Conservation (phyloP, 2,329 filamentous ascomycete species). For the Claviceps sp. region DNA sequence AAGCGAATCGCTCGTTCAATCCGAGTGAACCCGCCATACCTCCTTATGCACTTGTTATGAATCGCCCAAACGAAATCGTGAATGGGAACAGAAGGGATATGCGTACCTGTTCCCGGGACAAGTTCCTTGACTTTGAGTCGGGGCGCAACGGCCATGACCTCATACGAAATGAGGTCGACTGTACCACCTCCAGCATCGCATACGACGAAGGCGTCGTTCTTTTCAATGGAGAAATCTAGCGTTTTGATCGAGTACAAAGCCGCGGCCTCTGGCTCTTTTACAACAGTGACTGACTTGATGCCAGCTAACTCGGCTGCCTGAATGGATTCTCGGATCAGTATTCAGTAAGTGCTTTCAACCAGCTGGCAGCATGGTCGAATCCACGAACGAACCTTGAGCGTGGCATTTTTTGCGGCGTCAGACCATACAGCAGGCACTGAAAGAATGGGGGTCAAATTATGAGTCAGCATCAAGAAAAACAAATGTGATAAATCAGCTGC, state of each 20-base stretch:
- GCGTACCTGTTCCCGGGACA: conserved; percentile 12
- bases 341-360: not conserved
- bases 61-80: too few relatives aligned
- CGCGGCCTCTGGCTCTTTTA: conserved; percentile 39
- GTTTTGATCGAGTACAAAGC: conserved; percentile 34
- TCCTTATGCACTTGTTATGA: conserved; percentile 1
- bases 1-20: conserved; percentile 11
- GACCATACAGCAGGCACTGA: conserved; percentile 48
- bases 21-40: conserved; percentile 14
- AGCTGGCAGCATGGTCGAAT: not conserved
- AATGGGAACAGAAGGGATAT: too few relatives aligned
- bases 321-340: conserved; percentile 6
- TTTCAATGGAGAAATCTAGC: conserved; percentile 25
- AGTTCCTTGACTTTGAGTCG: conserved; percentile 12
- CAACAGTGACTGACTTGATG: conserved; percentile 29
- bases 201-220: conserved; percentile 36
- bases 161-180: conserved; percentile 41
- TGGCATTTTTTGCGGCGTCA: conserved; percentile 37
- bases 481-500: conserved; percentile 2
- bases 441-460: not conserved
- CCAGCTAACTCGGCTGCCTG: conserved; percentile 24
- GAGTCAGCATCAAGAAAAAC: not conserved
- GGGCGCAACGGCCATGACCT: conserved; percentile 19
- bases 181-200: conserved; percentile 42
- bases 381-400: conserved; percentile 12